Percentiles rank a stretch among this genome's conserved stretches.
These are phyloP conservation scores for Camelina laxa DNA, from an alignment of 345 rosid species.

Conservation along the genomic window DNA sequence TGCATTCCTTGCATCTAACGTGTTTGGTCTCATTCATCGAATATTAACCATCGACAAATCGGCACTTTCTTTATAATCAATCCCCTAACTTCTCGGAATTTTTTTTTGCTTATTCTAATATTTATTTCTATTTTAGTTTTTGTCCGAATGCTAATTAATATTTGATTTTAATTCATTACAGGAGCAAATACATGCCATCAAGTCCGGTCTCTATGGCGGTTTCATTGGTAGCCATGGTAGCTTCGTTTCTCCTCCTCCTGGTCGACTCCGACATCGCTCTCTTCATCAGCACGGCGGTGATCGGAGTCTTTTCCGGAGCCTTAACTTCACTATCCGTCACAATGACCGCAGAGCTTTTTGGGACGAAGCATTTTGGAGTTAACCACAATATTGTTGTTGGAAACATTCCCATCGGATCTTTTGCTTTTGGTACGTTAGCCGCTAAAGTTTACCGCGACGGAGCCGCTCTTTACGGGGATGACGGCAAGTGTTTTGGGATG, in stretches of 20 bases:
- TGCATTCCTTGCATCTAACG: conserved; percentile 36
- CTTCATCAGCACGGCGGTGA: conserved; percentile 66
- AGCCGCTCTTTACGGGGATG: conserved; percentile 25
- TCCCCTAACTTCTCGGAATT: conserved; percentile 5
- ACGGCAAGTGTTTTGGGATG: conserved; percentile 68
- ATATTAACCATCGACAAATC: conserved; percentile 30
- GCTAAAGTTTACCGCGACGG: conserved; percentile 63
- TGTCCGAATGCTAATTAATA: neutral
- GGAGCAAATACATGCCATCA: conserved; percentile 54
- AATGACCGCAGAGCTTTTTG: conserved; percentile 78
- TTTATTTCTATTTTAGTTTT: neutral
- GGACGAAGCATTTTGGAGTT: conserved; percentile 69
- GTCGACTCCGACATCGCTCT: conserved; percentile 47
- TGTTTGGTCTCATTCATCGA: conserved; percentile 36
- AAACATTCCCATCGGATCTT: conserved; percentile 85
- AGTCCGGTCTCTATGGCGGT: conserved; percentile 62
- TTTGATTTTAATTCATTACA: conserved; percentile 31
- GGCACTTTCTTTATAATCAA: neutral
- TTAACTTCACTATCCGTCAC: conserved; percentile 74
- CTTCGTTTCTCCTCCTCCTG: conserved; percentile 66
- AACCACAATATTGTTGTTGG: conserved; percentile 84
- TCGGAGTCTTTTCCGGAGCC: conserved; percentile 78
- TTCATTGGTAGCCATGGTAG: conserved; percentile 66
- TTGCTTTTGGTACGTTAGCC: conserved; percentile 70
- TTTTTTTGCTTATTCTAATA: neutral